phyloP scores from a whole-genome alignment of 2,329 filamentous ascomycete genomes.

The Myriosclerotinia scirpicola region DNA sequence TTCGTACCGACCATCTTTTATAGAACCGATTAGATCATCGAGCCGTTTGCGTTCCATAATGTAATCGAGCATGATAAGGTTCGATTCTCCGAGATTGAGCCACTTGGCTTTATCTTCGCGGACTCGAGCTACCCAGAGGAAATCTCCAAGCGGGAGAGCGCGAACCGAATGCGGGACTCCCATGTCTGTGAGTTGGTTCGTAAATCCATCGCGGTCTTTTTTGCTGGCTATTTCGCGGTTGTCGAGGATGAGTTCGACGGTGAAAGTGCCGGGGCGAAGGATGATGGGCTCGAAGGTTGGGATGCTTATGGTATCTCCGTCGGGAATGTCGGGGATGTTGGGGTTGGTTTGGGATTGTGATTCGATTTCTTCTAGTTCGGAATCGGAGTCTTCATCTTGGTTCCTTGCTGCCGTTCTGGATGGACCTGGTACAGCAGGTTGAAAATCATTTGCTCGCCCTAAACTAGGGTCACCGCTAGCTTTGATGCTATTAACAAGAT shows the following conservation, averaged over 20 bases:
- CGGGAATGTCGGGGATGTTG: slow-evolving; percentile 28
- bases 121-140: slow-evolving; percentile 76
- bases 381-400: slow-evolving; percentile 23
- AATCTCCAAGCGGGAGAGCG: slow-evolving; percentile 70
- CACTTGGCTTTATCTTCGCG: slow-evolving; percentile 48
- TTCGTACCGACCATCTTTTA: slow-evolving; percentile 79
- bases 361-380: slow-evolving; percentile 10
- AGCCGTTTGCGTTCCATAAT: slow-evolving; percentile 79
- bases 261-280: slow-evolving; percentile 65
- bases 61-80: slow-evolving; percentile 75
- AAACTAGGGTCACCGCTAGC: slow-evolving; percentile 42
- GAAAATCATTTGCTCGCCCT: slow-evolving; percentile 28
- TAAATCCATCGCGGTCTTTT: slow-evolving; percentile 74
- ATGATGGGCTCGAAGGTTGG: slow-evolving; percentile 56
- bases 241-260: slow-evolving; percentile 71
- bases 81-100: slow-evolving; percentile 58
- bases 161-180: slow-evolving; percentile 57
- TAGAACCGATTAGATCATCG: slow-evolving; percentile 76
- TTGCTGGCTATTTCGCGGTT: slow-evolving; percentile 71
- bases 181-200: slow-evolving; percentile 58
- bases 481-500: slow-evolving; percentile 65
- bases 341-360: slow-evolving; percentile 4
- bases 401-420: not conserved
- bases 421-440: slow-evolving; percentile 8
- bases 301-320: slow-evolving; percentile 34